These are phyloP conservation scores for Nakaseomyces sp. DNA, from an alignment of 1,139 yeast species.

Conservation along the genomic window DNA sequence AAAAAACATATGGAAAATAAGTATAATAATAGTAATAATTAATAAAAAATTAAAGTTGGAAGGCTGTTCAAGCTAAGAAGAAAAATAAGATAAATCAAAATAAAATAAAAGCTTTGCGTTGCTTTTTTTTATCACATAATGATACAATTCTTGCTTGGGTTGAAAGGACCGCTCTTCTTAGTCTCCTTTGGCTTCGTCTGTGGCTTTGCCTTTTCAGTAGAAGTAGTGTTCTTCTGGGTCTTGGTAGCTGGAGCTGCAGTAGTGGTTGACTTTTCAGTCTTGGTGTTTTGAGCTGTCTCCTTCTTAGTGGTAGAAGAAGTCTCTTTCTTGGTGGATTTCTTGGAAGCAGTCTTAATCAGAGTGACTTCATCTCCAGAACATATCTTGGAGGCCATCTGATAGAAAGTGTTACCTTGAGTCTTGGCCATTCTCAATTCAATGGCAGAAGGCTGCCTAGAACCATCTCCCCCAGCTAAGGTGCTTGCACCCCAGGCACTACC, in stretches of 20 bases:
- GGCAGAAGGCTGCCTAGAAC: constrained; percentile 52
- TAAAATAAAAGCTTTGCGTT: too few relatives aligned
- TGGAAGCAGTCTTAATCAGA: not conserved
- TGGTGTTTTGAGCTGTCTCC: constrained; percentile 6
- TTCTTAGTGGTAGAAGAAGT: constrained; percentile 8
- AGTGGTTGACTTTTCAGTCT: constrained; percentile 6
- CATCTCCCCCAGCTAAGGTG: constrained; percentile 55
- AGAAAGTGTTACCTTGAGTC: constrained; percentile 58
- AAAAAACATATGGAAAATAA: not conserved
- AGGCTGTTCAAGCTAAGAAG: not conserved
- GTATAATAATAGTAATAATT: not conserved
- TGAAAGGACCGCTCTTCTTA: not conserved
- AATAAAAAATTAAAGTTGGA: not conserved
- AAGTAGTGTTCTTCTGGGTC: too few relatives aligned
- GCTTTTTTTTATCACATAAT: not conserved
- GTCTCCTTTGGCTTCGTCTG: constrained; percentile 5
- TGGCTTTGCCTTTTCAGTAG: constrained; percentile 7
- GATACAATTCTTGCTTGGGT: constrained; percentile 5
- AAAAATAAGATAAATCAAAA: not conserved
- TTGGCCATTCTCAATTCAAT: constrained; percentile 52
- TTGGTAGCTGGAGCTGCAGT: constrained; percentile 7
- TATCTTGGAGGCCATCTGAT: constrained; percentile 32
- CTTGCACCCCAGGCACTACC: constrained; percentile 74
- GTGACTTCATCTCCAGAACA: not conserved
- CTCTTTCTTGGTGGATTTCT: constrained; percentile 7